Conservation (phyloP, 2,329 filamentous ascomycete species). For the Fusarium newnesense region DNA sequence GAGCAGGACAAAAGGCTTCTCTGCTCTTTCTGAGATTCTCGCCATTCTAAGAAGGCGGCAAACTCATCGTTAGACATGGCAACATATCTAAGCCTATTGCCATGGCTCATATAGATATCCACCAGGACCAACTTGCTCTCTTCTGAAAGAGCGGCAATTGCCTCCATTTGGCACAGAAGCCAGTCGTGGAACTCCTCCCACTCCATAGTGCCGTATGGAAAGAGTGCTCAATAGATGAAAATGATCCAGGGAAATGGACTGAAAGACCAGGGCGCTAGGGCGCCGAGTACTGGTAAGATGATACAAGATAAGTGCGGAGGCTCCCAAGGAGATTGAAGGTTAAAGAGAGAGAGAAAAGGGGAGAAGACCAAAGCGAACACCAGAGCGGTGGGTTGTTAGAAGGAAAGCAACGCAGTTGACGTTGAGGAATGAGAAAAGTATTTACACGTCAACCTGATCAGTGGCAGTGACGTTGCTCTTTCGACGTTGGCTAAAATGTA, state of each 20-base stretch:
- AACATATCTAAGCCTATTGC: not conserved
- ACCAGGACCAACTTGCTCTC: not conserved
- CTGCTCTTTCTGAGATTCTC: not conserved
- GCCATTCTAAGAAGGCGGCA: not conserved
- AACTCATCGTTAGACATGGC: not conserved
- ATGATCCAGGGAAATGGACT: accelerated
- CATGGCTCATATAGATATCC: not conserved
- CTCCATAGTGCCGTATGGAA: not conserved
- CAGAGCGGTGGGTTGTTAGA: not conserved
- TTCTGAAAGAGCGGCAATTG: accelerated
- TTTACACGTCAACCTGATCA: accelerated
- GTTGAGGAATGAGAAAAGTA: not conserved
- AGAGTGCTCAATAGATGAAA: not conserved
- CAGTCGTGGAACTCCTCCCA: not conserved
- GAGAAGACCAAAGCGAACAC: not conserved
- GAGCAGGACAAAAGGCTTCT: accelerated
- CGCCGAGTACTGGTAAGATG: not conserved
- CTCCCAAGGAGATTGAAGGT: not conserved
- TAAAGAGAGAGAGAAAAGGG: not conserved
- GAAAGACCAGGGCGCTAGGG: accelerated
- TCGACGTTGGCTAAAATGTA: not conserved
- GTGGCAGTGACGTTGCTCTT: not conserved
- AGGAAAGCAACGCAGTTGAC: not conserved
- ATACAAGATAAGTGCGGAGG: no score
- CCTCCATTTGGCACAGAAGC: not conserved